Percentiles rank a stretch among this genome's conserved stretches.
phyloP scores from a whole-genome alignment of 805 yeast species.

The Kregervanrija pseudodelftensis region DNA sequence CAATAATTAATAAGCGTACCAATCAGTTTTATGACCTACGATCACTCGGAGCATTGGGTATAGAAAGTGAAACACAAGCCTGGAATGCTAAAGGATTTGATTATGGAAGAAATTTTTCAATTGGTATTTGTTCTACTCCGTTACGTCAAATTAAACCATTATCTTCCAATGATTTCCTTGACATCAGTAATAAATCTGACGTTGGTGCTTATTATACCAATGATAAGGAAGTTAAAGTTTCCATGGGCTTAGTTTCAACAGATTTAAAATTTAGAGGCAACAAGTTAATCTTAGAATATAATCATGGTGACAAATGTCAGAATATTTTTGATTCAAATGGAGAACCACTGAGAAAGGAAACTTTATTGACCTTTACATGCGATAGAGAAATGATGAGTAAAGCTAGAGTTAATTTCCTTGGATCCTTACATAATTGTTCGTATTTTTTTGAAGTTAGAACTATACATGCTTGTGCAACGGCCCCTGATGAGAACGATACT shows the following conservation, averaged over 20 bases:
- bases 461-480: constrained; percentile 80
- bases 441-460: constrained; percentile 81
- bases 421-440: constrained; percentile 68
- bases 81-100: constrained; percentile 72
- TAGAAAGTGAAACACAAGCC: constrained; percentile 31
- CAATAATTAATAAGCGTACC: constrained; percentile 35
- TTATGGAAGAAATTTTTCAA: constrained; percentile 62
- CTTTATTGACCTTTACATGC: constrained; percentile 67
- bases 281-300: constrained; percentile 62
- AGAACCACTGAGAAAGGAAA: constrained; percentile 46
- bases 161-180: constrained; percentile 26
- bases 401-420: constrained; percentile 64
- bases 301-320: constrained; percentile 56
- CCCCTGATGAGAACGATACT: constrained; percentile 55
- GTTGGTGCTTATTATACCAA: constrained; percentile 57
- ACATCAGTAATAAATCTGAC: constrained; percentile 31
- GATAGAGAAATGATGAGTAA: constrained; percentile 64
- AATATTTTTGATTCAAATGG: constrained; percentile 36
- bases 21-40: constrained; percentile 41
- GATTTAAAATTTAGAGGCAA: constrained; percentile 65
- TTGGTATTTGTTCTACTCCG: constrained; percentile 65
- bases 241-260: constrained; percentile 57
- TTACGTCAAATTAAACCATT: constrained; percentile 21
- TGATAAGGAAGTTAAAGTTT: constrained; percentile 31
- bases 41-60: constrained; percentile 27